These are phyloP conservation scores for Raphanus raphanistrum DNA, from an alignment of 345 rosid species.

Conservation along the genomic window DNA sequence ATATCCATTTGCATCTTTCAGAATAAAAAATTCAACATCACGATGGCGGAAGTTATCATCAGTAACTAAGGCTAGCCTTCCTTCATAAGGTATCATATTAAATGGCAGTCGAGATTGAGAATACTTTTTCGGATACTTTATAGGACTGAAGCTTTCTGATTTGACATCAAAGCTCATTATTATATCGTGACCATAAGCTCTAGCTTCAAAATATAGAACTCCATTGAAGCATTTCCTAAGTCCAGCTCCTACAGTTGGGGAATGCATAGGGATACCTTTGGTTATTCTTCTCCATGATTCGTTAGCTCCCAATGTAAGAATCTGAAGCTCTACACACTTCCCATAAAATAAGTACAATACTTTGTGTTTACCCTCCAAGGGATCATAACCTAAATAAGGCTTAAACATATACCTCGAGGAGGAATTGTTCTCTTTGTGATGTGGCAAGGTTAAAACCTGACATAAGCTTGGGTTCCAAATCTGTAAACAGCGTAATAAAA, in stretches of 20 bases:
- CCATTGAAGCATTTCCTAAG: neutral
- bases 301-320: conserved; percentile 2
- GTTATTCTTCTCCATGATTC: neutral
- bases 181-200: neutral
- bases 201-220: neutral
- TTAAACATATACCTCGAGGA: too few relatives aligned
- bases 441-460: neutral
- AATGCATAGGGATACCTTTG: neutral
- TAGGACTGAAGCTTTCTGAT: neutral
- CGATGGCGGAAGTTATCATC: neutral
- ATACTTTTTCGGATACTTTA: neutral
- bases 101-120: accelerated
- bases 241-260: neutral
- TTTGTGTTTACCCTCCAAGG: neutral
- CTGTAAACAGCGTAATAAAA: neutral
- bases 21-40: neutral
- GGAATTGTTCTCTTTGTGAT: neutral
- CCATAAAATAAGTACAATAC: neutral
- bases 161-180: neutral
- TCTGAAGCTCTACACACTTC: too few relatives aligned
- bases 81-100: neutral
- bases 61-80: neutral
- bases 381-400: neutral
- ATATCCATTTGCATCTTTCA: neutral
- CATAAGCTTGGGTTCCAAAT: neutral